Percentiles rank a stretch among this genome's conserved stretches.
phyloP scores from a whole-genome alignment of 805 yeast genomes.

The Candida glaebosa region DNA sequence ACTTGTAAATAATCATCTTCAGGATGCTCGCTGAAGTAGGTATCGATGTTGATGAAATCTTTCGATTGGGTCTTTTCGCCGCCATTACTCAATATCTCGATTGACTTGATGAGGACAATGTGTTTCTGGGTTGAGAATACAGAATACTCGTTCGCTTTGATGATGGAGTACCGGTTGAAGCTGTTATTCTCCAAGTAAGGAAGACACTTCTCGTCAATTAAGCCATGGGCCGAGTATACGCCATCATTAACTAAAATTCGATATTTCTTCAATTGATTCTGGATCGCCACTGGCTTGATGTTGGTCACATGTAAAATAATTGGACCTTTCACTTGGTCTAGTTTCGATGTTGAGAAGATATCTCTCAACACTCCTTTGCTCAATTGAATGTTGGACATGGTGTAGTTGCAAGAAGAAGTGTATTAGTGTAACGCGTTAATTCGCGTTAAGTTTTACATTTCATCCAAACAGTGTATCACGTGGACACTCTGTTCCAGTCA shows the following conservation, averaged over 20 bases:
- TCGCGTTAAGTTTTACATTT: no score
- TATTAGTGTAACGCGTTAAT: neutral
- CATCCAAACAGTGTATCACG: no score
- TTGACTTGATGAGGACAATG: slow-evolving; percentile 45
- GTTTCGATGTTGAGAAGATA: slow-evolving; percentile 18
- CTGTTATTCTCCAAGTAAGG: slow-evolving; percentile 40
- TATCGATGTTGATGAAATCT: slow-evolving; percentile 34
- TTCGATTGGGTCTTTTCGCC: slow-evolving; percentile 31
- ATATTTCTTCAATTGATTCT: slow-evolving; percentile 23
- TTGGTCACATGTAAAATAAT: slow-evolving; percentile 33
- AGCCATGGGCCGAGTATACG: slow-evolving; percentile 31
- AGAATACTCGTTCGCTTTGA: slow-evolving; percentile 39
- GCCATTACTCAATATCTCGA: slow-evolving; percentile 38
- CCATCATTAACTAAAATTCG: slow-evolving; percentile 41
- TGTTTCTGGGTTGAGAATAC: slow-evolving; percentile 48
- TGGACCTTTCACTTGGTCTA: slow-evolving; percentile 17
- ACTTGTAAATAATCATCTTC: slow-evolving; percentile 41
- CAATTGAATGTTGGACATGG: neutral
- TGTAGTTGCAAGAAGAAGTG: neutral
- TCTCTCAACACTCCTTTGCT: slow-evolving; percentile 23
- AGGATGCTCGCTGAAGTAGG: slow-evolving; percentile 57
- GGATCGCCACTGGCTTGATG: slow-evolving; percentile 23
- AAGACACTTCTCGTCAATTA: slow-evolving; percentile 40
- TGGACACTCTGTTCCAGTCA: no score
- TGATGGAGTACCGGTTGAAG: slow-evolving; percentile 42